Evolutionary conservation across 129 eudicot species (phyloP), one percentile per base, ranked within the genome.

Genomic region (Solidago caesia): DNA sequence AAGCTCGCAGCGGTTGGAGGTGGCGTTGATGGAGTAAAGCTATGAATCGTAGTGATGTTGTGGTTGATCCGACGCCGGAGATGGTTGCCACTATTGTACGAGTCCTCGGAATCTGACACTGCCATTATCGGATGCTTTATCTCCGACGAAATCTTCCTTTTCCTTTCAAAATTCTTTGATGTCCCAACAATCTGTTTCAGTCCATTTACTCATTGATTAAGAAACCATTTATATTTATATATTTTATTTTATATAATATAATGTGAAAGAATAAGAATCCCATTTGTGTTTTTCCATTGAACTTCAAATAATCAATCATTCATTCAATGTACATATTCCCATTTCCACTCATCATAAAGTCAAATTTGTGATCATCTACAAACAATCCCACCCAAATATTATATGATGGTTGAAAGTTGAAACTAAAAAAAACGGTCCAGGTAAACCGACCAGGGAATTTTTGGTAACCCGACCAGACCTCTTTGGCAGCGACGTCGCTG

Each of bases 21-120:
- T 4, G 98, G 98, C 70, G 98, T 90, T 74, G 98, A 88, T 10
- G 98, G 98, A 15, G 83, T 75, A 43, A 90, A 90, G 73, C 93
- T 88, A 16, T 83, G 91, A 71, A 80, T 25, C 39, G 73, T 41
- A 60, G 67, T 56, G 75, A 64, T 61, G 59, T 25, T 55, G 77
- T 69, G 73, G 73, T 56, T 67, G 67, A 68, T 58, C 70, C 26
- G 77, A 44, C 46, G 75, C 78, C 80, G 79, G 73, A 84, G 80
- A 71, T 79, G 81, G 85, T 85, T 79, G 79, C 83, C 84, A 39
- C 84, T 75, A 62, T 88, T 82, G 84, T 82, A 84, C 0, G 92
- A 90, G 53, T 90, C 98, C 10, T 87, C 97, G 0, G 87, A 85
- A 52, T 94, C 98, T 47, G 89, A 82, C 7, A 59, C 74, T 44